phyloP scores from a whole-genome alignment of 768 basidiomycete species.

The Galerina sulciceps region DNA sequence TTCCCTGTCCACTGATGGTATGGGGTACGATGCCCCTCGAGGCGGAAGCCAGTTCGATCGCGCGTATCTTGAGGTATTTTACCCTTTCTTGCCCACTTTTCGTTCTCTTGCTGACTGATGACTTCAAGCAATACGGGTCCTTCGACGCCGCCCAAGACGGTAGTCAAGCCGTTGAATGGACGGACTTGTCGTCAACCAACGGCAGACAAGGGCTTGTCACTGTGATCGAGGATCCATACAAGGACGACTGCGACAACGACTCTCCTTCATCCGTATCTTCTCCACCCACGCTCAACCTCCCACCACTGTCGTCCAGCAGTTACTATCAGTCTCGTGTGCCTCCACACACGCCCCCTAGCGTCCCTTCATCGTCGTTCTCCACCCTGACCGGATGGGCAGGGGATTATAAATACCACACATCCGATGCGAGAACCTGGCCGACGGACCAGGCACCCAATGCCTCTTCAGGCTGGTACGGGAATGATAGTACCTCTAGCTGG shows the following conservation, averaged over 20 bases:
- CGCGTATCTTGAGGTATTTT: conserved; percentile 29
- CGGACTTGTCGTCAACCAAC: conserved; percentile 18
- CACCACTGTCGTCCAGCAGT: conserved; percentile 16
- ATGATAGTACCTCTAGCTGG: conserved; percentile 15
- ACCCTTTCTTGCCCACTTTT: conserved; percentile 1
- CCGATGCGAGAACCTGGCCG: conserved; percentile 17
- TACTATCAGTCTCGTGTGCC: conserved; percentile 20
- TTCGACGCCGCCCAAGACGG: conserved; percentile 22
- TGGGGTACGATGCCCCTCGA: conserved; percentile 29
- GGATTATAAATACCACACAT: conserved; percentile 26
- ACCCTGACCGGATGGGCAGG: conserved; percentile 44
- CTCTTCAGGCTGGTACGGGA: conserved; percentile 18
- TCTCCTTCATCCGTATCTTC: conserved; percentile 14
- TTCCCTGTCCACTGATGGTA: conserved; percentile 16
- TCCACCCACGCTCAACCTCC: conserved; percentile 21
- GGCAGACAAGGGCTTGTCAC: conserved; percentile 26
- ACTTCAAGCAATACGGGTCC: conserved; percentile 23
- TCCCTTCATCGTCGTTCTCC: conserved; percentile 33
- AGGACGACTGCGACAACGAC: conserved; percentile 21
- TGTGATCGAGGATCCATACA: conserved; percentile 31
- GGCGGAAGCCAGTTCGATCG: conserved; percentile 24
- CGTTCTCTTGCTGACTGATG: neutral
- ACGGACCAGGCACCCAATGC: neutral
- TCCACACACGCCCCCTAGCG: conserved; percentile 8
- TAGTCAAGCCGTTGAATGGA: conserved; percentile 27